Conservation (phyloP, 768 basidiomycete genomes). For the Boletus sp. region DNA sequence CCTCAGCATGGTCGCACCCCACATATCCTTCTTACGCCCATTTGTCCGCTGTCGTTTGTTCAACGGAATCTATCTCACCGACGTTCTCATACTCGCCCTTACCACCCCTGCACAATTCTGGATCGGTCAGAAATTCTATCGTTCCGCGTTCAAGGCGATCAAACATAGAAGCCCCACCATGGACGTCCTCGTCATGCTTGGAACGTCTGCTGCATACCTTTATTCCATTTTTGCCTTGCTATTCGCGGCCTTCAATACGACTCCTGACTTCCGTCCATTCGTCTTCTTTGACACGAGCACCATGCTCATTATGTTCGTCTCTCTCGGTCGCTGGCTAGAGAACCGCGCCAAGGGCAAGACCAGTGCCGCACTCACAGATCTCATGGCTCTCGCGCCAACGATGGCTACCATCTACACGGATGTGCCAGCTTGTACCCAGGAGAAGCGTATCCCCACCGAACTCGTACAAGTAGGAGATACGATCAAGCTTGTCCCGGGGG, state of each 20-base stretch:
- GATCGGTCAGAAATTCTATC: constrained; percentile 86
- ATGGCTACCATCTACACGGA: constrained; percentile 97
- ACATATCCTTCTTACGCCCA: constrained; percentile 56
- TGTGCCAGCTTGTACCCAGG: constrained; percentile 71
- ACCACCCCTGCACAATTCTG: constrained; percentile 94
- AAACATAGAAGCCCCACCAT: constrained; percentile 91
- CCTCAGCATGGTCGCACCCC: constrained; percentile 80
- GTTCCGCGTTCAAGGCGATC: constrained; percentile 86
- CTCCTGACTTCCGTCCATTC: constrained; percentile 72
- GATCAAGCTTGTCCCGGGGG: constrained; percentile 93
- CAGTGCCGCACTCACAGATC: constrained; percentile 91
- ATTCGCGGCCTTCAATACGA: constrained; percentile 58
- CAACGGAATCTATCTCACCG: constrained; percentile 76
- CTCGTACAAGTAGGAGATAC: constrained; percentile 92
- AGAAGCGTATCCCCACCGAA: constrained; percentile 91
- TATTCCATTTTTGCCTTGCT: constrained; percentile 80
- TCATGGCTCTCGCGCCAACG: constrained; percentile 92
- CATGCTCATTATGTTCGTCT: constrained; percentile 97
- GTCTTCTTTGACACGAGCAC: constrained; percentile 99
- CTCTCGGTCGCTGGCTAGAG: constrained; percentile 92
- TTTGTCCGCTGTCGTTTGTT: constrained; percentile 52
- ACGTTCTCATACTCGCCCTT: constrained; percentile 69
- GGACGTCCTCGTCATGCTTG: constrained; percentile 96
- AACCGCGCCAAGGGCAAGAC: constrained; percentile 97
- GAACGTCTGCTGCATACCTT: constrained; percentile 90